phyloP scores from a whole-genome alignment of 495 filamentous ascomycete species.

The Neurospora sp. region DNA sequence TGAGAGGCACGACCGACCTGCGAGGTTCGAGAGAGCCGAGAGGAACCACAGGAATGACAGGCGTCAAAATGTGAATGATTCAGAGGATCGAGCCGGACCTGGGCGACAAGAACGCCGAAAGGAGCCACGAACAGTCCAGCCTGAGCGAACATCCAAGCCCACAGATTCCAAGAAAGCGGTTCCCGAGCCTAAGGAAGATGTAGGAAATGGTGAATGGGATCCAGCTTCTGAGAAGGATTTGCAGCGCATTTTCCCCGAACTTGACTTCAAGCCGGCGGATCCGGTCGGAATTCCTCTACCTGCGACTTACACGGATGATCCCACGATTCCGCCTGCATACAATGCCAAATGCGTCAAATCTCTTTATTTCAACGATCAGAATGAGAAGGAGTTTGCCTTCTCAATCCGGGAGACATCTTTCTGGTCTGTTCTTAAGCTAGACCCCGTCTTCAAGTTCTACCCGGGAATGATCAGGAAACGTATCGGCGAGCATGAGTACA shows the following conservation, averaged over 20 bases:
- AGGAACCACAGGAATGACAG: background rate
- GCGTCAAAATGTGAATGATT: background rate
- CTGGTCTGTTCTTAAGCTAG: constrained; percentile 35
- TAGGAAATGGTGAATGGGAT: constrained; percentile 19
- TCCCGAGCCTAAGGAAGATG: constrained; percentile 3
- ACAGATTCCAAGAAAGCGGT: background rate
- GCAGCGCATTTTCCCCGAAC: constrained; percentile 27
- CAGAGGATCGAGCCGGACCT: background rate
- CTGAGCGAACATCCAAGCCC: background rate
- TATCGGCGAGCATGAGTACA: constrained; percentile 18
- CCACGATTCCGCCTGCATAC: constrained; percentile 36
- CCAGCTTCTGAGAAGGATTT: constrained; percentile 31
- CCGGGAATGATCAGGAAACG: constrained; percentile 17
- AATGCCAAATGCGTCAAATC: constrained; percentile 36
- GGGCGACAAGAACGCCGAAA: background rate
- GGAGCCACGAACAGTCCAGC: background rate
- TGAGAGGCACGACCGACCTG: background rate
- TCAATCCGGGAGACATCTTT: constrained; percentile 30
- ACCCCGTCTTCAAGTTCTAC: constrained; percentile 36
- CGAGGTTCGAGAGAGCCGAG: background rate
- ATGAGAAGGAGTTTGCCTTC: constrained; percentile 32
- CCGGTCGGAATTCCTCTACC: constrained; percentile 35
- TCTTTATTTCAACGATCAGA: constrained; percentile 35
- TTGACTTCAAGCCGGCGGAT: constrained; percentile 26
- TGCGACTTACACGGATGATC: constrained; percentile 28